Evolutionary conservation across 2,329 filamentous ascomycete genomes (phyloP).

Genomic region (Nemania diffusa): DNA sequence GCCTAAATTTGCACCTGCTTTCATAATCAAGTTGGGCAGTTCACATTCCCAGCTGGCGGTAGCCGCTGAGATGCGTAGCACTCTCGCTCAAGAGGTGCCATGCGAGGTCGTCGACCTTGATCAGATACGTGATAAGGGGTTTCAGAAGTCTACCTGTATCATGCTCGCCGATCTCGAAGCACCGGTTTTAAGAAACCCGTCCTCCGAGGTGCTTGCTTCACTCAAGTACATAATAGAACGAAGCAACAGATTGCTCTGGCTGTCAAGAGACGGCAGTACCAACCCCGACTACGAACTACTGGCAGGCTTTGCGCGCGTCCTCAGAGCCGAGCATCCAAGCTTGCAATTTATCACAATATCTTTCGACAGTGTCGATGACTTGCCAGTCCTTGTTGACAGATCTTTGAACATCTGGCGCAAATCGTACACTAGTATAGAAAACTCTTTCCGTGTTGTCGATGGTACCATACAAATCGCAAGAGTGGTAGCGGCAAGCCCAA

Average conservation of each 20-base stretch:
- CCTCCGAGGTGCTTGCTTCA: conserved; percentile 29
- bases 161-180: conserved; percentile 40
- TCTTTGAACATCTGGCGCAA: conserved; percentile 22
- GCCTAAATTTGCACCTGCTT: conserved; percentile 15
- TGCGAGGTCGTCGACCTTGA: conserved; percentile 30
- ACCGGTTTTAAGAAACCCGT: conserved; percentile 38
- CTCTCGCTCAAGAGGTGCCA: conserved; percentile 4
- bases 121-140: conserved; percentile 21
- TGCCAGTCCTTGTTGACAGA: conserved; percentile 22
- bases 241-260: conserved; percentile 40
- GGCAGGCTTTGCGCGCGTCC: conserved; percentile 41
- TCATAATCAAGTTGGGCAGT: conserved; percentile 26
- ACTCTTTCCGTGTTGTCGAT: conserved; percentile 33
- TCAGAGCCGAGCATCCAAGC: conserved; percentile 38
- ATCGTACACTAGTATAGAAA: conserved; percentile 26
- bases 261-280: conserved; percentile 33
- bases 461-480: conserved; percentile 30
- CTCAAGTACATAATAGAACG: conserved; percentile 41
- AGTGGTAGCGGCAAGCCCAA: conserved; percentile 35
- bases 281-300: conserved; percentile 40
- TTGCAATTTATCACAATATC: conserved; percentile 38
- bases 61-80: conserved; percentile 14
- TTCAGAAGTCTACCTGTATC: conserved; percentile 38
- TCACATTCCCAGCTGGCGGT: conserved; percentile 22
- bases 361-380: conserved; percentile 30